phyloP scores from a whole-genome alignment of 306 rosid species.

The Sechiopsis laciniata region DNA sequence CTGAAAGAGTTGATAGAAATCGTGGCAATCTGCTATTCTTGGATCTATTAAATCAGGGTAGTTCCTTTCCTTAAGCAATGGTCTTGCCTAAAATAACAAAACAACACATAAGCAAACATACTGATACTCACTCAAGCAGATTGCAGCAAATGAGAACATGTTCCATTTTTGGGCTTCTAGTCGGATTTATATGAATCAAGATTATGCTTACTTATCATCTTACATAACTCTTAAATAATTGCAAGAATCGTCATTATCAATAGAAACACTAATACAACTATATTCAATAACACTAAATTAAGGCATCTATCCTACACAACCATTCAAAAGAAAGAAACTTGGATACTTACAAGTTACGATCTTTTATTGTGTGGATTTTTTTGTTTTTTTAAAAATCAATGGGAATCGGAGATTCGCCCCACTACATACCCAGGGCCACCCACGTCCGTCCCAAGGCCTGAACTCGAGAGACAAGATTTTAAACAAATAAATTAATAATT shows the following conservation, averaged over 20 bases:
- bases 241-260: not conserved
- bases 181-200: not conserved
- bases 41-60: constrained; percentile 72
- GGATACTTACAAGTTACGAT: not conserved
- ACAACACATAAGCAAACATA: not conserved
- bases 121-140: not conserved
- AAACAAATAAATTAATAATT: not conserved
- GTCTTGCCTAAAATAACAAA: constrained; percentile 49
- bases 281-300: not conserved
- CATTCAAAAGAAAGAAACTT: not conserved
- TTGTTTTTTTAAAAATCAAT: no score
- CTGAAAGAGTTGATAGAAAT: constrained; percentile 71
- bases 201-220: not conserved
- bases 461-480: no score
- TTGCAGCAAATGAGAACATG: constrained; percentile 12
- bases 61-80: constrained; percentile 58
- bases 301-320: not conserved
- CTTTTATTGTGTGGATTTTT: not conserved
- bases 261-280: not conserved
- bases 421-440: no score
- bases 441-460: no score
- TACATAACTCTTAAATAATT: not conserved
- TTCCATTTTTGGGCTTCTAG: not conserved
- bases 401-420: no score
- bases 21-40: constrained; percentile 42